Base-by-base conservation (phyloP, 495 filamentous ascomycete species). In the Penicillium turbatum region DNA sequence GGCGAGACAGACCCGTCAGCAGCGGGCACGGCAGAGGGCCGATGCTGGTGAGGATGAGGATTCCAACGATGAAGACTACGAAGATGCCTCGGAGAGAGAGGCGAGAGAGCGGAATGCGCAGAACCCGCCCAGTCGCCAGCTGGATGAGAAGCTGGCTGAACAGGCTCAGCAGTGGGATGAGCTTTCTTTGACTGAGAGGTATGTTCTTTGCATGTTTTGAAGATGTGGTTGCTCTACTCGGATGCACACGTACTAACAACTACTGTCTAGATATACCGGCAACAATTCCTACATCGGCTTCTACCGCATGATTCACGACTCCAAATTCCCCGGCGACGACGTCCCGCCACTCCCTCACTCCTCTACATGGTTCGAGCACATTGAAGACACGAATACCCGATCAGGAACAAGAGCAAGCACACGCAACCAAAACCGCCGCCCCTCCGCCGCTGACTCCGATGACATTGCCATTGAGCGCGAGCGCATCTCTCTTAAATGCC, bases 261-360 rank as follows among this genome's bases (percentile, higher is more conserved):
- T 44, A 24, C 11, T 2, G 24, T 45, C 10, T 59, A 77, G 74
- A 52, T 96, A 95, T 70, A 82, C 82, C n/a, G 59, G 76, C 8
- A 79, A 93, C 68, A 91, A 92, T 69, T 75, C 83, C 54, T 96
- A 96, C 74, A 75, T 85, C 49, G 75, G 78, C 26, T 95, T 95
- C 79, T 86, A 87, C 64, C 79, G 80, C 40, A 74, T 83, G 16
- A 83, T 92, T 54, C 88, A 95, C 69, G 88, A 93, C 56, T 82
- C 88, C 15, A 77, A 82, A 51, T 77, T 90, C 63, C 81, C 77
- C 3, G 79, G 77, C 29, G 81, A 87, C 40, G 79, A 84, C 31
- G 79, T 79, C 12, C 77, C 76, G 0, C 82, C 84, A 0, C 59
- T 91, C 15, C 85, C 89, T 0, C 80, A 88, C 54, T 69, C 85